phyloP scores from a whole-genome alignment of 345 rosid genomes.

The Gossypium anomalum region DNA sequence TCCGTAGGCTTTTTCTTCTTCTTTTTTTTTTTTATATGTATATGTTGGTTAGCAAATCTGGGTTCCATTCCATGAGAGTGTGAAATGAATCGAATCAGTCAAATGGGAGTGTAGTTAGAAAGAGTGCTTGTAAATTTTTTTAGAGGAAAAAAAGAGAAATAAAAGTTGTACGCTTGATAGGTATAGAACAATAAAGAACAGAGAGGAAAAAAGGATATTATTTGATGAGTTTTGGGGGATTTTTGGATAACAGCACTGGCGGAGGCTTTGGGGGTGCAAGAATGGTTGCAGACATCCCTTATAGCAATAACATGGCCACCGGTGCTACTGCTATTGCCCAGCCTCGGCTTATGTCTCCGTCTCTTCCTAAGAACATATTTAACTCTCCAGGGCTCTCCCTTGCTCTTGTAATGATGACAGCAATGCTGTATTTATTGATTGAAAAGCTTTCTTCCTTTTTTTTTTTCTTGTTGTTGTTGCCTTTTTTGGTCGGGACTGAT shows the following conservation, averaged over 20 bases:
- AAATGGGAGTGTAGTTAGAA: constrained; percentile 9
- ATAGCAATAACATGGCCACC: constrained; percentile 45
- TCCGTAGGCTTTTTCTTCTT: not conserved
- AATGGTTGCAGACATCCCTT: constrained; percentile 41
- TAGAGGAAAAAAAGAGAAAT: constrained; percentile 4
- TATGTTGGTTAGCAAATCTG: constrained; percentile 5
- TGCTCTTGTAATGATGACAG: constrained; percentile 44
- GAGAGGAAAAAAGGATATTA: not conserved
- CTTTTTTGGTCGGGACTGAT: not conserved
- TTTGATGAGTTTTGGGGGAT: constrained; percentile 81
- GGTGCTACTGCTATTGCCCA: constrained; percentile 51
- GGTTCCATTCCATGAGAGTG: not conserved
- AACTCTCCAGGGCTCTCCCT: constrained; percentile 79
- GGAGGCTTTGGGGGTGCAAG: constrained; percentile 41
- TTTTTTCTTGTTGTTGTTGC: no score
- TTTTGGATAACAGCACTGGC: constrained; percentile 45
- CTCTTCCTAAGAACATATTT: constrained; percentile 57
- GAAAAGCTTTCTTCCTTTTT: not conserved
- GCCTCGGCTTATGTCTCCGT: constrained; percentile 45
- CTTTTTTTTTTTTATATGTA: not conserved
- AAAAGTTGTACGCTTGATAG: not conserved
- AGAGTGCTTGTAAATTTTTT: constrained; percentile 4
- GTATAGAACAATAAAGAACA: not conserved
- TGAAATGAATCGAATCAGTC: no score
- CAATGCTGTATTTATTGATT: no score